Evolutionary conservation across 2,329 filamentous ascomycete genomes (phyloP).

Genomic region (Ceratocystis ficicola): DNA sequence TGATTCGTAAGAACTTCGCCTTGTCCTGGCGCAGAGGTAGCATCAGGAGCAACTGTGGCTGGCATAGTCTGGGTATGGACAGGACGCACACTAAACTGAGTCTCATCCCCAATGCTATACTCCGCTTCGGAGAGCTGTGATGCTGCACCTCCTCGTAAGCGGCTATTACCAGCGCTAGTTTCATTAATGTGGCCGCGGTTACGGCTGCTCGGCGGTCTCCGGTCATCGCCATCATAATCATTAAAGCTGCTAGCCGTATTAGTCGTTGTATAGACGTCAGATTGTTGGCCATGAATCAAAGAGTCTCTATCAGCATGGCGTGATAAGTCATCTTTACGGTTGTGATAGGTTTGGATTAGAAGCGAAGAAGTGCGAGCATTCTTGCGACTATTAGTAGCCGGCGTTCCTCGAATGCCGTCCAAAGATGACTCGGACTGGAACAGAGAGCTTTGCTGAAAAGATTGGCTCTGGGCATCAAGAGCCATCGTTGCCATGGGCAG

Average conservation of each 20-base stretch:
- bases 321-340: not conserved
- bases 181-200: slow-evolving; percentile 28
- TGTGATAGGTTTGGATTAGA: slow-evolving; percentile 15
- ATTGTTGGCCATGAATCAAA: slow-evolving; percentile 5
- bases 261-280: slow-evolving; percentile 19
- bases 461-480: not conserved
- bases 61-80: slow-evolving; percentile 25
- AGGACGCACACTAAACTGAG: slow-evolving; percentile 40
- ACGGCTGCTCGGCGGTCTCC: slow-evolving; percentile 25
- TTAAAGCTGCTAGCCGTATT: slow-evolving; percentile 19
- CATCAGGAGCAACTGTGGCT: not conserved
- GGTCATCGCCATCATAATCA: slow-evolving; percentile 20
- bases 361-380: slow-evolving; percentile 12
- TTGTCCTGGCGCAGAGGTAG: not conserved
- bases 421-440: slow-evolving; percentile 15
- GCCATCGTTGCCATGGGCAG: not conserved
- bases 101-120: slow-evolving; percentile 45
- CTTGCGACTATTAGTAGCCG: not conserved
- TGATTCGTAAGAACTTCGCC: slow-evolving; percentile 7
- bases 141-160: slow-evolving; percentile 32
- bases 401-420: not conserved
- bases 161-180: slow-evolving; percentile 21
- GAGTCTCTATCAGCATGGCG: not conserved
- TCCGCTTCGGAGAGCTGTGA: slow-evolving; percentile 33
- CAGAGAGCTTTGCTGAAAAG: slow-evolving; percentile 17